phyloP scores from a whole-genome alignment of 345 rosid genomes.

The Dimocarpus longan region DNA sequence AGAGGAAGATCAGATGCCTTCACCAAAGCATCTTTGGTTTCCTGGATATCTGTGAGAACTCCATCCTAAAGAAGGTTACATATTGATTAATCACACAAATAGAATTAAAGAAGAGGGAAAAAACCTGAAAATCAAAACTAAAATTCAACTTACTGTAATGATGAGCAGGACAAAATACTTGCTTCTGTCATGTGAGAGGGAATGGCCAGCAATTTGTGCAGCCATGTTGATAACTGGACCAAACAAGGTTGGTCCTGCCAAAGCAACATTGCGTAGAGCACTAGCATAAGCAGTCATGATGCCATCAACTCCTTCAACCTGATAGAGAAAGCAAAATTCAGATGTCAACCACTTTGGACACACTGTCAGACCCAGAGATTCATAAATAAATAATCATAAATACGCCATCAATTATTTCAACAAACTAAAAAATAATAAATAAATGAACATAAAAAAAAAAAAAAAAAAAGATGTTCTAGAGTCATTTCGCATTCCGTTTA shows the following conservation, averaged over 20 bases:
- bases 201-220: conserved; percentile 51
- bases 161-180: conserved; percentile 64
- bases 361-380: background rate
- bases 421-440: background rate
- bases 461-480: conserved; percentile 1
- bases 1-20: conserved; percentile 92
- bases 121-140: background rate
- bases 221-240: conserved; percentile 62
- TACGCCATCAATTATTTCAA: background rate
- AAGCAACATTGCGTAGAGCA: conserved; percentile 54
- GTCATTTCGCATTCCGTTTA: conserved; percentile 56
- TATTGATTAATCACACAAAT: background rate
- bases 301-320: conserved; percentile 89
- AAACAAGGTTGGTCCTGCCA: conserved; percentile 77
- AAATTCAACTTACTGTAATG: conserved; percentile 48
- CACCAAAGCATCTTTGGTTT: conserved; percentile 77
- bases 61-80: conserved; percentile 64
- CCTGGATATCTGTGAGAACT: conserved; percentile 74
- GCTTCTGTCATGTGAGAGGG: conserved; percentile 25
- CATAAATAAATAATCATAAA: too few species aligned
- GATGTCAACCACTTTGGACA: background rate
- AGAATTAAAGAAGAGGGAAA: background rate
- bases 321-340: conserved; percentile 9
- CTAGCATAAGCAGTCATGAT: conserved; percentile 73
- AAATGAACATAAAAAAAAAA: background rate